Evolutionary conservation across 2,329 filamentous ascomycete species (phyloP), one percentile per base, ranked within the genome.

Genomic region (Emergomyces africanus): DNA sequence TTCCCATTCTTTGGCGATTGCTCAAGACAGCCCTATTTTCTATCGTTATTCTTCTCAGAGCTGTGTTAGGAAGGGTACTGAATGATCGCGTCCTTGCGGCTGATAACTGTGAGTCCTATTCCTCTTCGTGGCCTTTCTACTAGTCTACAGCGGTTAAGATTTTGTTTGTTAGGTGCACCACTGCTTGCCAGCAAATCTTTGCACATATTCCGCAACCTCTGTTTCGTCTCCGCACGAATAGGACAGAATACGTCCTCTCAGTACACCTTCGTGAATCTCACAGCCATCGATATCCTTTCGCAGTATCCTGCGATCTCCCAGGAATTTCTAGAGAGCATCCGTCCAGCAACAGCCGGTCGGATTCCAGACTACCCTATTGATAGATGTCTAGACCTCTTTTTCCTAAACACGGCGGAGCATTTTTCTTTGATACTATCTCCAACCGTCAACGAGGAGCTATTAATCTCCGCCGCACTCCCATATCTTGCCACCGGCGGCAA

Each of bases 331-430:
- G 77, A 78, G 61, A 80, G 81, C 23, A 86, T 87, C 55, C 79
- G 80, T 60, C 83, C 83, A 5, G 71, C 72, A 48, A 75, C 80
- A 60, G 70, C 79, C 20, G 79, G 81, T 46, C 72, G 77, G 44
- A 83, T 87, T 37, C 82, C 86, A 0, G 73, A 75, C 5, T 81
- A 87, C 63, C 83, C 86, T 5, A 76, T 90, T 1, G 83, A 89
- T 64, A 81, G 87, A 60, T 86, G 82, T 20, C 76, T 92, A n/a
- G 88, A 94, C 68, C 81, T 95, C 18, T 96, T 89, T 75, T 95
- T 95, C 73, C 81, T 96, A 62, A 94, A 95, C 68, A 83, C 86
- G 0, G 86, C 88, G 1, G 91, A 96, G 70, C 89, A 95, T 70
- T 84, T 96, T 61, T 85, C 89, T 0, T 77, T 90, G 9, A 76